Conservation (phyloP, 1,139 yeast genomes). For the Blastobotrys illinoisensis region DNA sequence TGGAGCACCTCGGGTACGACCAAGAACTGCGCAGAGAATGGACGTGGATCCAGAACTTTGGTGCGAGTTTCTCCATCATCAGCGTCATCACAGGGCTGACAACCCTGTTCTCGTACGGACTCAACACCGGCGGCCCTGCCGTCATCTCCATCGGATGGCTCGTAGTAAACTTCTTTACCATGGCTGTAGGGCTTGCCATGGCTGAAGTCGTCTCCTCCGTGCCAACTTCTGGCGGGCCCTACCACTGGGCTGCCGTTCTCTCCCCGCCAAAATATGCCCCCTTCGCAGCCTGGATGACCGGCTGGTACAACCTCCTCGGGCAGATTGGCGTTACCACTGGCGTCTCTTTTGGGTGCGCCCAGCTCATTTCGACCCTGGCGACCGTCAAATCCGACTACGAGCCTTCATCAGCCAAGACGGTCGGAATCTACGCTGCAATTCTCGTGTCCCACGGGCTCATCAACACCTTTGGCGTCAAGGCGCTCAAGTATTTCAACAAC, state of each 20-base stretch:
- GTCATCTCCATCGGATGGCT: constrained; percentile 69
- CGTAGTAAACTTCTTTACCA: constrained; percentile 49
- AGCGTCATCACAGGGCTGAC: constrained; percentile 44
- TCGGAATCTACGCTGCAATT: constrained; percentile 40
- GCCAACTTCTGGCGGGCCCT: constrained; percentile 49
- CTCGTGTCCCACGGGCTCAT: constrained; percentile 37
- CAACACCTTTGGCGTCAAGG: constrained; percentile 27
- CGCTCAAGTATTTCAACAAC: constrained; percentile 22
- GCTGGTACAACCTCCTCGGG: constrained; percentile 17
- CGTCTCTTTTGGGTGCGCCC: constrained; percentile 22
- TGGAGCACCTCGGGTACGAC: constrained; percentile 50
- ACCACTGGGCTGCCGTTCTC: constrained; percentile 25
- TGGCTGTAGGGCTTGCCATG: constrained; percentile 55
- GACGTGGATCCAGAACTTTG: constrained; percentile 45
- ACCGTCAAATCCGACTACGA: constrained; percentile 27
- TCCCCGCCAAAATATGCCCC: constrained; percentile 22
- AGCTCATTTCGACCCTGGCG: constrained; percentile 23
- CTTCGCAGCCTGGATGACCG: constrained; percentile 18
- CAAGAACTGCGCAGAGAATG: constrained; percentile 44
- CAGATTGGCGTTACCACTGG: constrained; percentile 20
- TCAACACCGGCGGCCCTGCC: constrained; percentile 34
- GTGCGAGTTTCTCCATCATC: constrained; percentile 49
- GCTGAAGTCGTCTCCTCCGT: constrained; percentile 60
- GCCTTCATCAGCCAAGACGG: constrained; percentile 38
- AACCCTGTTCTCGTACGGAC: constrained; percentile 19